Base-by-base conservation (phyloP, 331 rosid genomes). In the Acacia concinna region DNA sequence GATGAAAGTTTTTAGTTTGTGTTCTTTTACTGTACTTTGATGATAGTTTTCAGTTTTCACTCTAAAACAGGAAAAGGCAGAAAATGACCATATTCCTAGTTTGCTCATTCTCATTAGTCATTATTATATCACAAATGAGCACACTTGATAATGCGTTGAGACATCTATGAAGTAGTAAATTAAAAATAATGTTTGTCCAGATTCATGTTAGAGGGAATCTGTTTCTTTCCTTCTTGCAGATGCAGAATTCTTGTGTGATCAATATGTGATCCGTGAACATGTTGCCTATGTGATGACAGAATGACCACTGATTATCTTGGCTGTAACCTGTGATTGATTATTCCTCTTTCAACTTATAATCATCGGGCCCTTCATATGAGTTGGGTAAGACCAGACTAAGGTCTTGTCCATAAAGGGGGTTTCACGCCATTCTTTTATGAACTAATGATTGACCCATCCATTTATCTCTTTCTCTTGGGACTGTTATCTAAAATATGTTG, bases 211-310 rank as follows among this genome's bases (percentile, higher is more conserved):
- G 20, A 25, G 28, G 54, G 65, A 40, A 72, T 47, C 21, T 52
- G 32, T 40, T 66, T 74, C 62, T 74, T 65, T 38, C 28, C 69
- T 46, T 32, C 76, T 81, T 81, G 68, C 51, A 41, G 52, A 76
- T 46, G 76, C 67, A 49, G 73, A 28, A 57, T 59, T 49, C 37
- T 27, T 21, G 67, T 71, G 43, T 31, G 35, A 65, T 54, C 35
- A 7, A 60, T 71, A 66, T 76, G 6, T 49, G 71, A 64, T 54
- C 34, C 25, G n/a, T 40, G 56, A 62, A 71, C 68, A 49, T 77
- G 11, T 66, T 41, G 23, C 85, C 23, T 30, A 23, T 18, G 65
- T 73, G 71, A 54, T 23, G 49, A 62, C 49, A 64, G 52, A 60
- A 31, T 25, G 65, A 62, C 44, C 34, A 72, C 54, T 18, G 68